phyloP scores from a whole-genome alignment of 2,329 filamentous ascomycete species.

The Colletotrichum tofieldiae region DNA sequence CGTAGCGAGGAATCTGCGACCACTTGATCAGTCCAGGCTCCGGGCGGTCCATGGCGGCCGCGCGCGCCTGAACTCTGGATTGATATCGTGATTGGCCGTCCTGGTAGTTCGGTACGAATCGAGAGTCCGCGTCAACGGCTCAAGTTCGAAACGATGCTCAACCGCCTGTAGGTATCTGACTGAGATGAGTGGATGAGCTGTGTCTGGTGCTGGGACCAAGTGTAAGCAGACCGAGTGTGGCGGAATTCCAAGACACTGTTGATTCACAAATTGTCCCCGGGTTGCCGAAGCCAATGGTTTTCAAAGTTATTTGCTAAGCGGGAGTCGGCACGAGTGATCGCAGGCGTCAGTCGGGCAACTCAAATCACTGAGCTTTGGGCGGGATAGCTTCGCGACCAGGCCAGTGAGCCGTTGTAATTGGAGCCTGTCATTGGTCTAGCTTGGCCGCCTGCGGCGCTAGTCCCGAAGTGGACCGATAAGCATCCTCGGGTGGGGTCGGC shows the following conservation, averaged over 20 bases:
- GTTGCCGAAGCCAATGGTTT: too few relatives aligned
- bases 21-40: slow-evolving; percentile 77
- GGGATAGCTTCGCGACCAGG: slow-evolving; percentile 23
- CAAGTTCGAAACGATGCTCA: neutral
- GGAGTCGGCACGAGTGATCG: neutral
- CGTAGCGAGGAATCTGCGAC: slow-evolving; percentile 72
- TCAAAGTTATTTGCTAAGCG: neutral
- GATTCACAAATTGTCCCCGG: neutral
- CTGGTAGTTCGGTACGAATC: neutral
- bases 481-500: slow-evolving; percentile 24
- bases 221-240: neutral
- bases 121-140: neutral
- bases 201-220: neutral
- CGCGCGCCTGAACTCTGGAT: slow-evolving; percentile 25
- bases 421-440: slow-evolving; percentile 34
- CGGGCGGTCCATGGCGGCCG: slow-evolving; percentile 67
- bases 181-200: neutral
- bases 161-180: neutral
- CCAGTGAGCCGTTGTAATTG: slow-evolving; percentile 39
- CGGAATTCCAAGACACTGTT: too few relatives aligned
- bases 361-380: slow-evolving; percentile 26
- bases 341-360: slow-evolving; percentile 9
- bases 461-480: slow-evolving; percentile 33
- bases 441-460: slow-evolving; percentile 1
- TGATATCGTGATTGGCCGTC: slow-evolving; percentile 7